phyloP scores from a whole-genome alignment of 2,329 filamentous ascomycete genomes.

The Phialocephala subalpina region DNA sequence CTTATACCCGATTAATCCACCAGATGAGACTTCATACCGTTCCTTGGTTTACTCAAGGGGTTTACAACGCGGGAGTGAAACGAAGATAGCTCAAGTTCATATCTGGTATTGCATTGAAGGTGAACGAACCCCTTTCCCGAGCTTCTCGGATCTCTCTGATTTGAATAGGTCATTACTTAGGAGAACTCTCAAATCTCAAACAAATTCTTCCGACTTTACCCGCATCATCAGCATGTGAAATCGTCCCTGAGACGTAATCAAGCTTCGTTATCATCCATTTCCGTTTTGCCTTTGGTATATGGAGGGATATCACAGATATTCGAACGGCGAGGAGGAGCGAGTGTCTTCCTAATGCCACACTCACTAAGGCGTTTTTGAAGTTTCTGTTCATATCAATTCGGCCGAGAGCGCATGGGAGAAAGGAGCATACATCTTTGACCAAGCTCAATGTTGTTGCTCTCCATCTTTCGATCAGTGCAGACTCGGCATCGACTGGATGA shows the following conservation, averaged over 20 bases:
- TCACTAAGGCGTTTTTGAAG: background rate
- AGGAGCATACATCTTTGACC: too few relatives aligned
- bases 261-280: background rate
- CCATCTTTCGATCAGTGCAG: too few relatives aligned
- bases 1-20: constrained; percentile 31
- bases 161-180: background rate
- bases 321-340: background rate
- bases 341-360: background rate
- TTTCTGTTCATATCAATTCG: background rate
- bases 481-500: too few relatives aligned
- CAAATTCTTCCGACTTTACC: constrained; percentile 1
- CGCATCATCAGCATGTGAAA: background rate
- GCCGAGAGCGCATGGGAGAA: background rate
- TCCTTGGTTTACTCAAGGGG: constrained; percentile 32
- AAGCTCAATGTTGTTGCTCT: too few relatives aligned
- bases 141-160: constrained; percentile 1
- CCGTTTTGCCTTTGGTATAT: background rate
- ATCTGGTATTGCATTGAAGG: background rate
- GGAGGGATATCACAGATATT: background rate
- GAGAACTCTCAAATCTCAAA: background rate
- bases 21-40: constrained; percentile 32
- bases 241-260: background rate
- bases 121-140: background rate
- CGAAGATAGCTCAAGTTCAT: constrained; percentile 5
- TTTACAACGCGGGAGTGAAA: constrained; percentile 32